A percentile compares a stretch with the other conserved stretches of the same genome.
These are phyloP conservation scores for Ascosphaera apis DNA, from an alignment of 2,329 filamentous ascomycete genomes.

Conservation along the genomic window DNA sequence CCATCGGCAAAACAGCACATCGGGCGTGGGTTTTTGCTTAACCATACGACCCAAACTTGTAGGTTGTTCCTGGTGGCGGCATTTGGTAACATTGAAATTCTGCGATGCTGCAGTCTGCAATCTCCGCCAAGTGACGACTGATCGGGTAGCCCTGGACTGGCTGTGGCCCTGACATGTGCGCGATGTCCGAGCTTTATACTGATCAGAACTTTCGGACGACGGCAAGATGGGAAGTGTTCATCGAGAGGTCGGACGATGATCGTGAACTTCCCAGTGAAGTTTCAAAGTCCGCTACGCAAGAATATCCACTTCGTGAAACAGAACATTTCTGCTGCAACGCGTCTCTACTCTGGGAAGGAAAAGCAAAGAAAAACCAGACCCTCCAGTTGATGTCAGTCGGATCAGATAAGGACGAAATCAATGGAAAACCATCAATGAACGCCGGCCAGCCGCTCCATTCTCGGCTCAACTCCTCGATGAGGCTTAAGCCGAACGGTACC, in stretches of 20 bases:
- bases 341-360: too few species aligned
- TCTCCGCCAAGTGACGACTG: not conserved
- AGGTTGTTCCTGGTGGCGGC: not conserved
- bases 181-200: not conserved
- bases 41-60: not conserved
- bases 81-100: not conserved
- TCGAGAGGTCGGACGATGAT: not conserved
- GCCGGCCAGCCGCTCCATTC: not conserved
- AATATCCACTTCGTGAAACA: too few species aligned
- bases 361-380: too few species aligned
- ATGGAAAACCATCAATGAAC: not conserved
- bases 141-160: not conserved
- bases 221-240: not conserved
- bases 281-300: too few species aligned
- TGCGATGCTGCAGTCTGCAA: not conserved
- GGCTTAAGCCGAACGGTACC: not conserved
- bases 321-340: too few species aligned
- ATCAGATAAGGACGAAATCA: constrained; percentile 1
- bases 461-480: not conserved
- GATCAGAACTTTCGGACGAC: not conserved
- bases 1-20: not conserved
- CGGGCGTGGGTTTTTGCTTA: not conserved
- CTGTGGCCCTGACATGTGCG: not conserved
- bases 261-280: not conserved
- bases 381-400: too few species aligned